phyloP scores from a whole-genome alignment of 2,329 filamentous ascomycete species.

The Alternaria consortialis region DNA sequence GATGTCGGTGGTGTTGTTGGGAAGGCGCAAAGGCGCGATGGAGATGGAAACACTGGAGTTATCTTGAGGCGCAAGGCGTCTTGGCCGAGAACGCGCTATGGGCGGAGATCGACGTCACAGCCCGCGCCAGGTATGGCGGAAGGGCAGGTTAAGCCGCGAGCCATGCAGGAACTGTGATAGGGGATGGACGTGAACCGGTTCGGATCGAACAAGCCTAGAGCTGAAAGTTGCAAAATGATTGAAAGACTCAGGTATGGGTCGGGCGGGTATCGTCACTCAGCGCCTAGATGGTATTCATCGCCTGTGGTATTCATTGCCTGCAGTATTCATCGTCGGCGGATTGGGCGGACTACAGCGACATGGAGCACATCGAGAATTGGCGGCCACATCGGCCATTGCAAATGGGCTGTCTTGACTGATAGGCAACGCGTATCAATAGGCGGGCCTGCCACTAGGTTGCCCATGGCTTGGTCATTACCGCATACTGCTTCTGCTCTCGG shows the following conservation, averaged over 20 bases:
- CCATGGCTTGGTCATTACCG: constrained; percentile 13
- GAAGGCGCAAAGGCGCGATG: constrained; percentile 16
- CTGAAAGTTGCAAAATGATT: background rate
- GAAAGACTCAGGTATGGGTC: background rate
- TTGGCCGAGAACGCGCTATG: constrained; percentile 8
- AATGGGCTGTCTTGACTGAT: constrained; percentile 4
- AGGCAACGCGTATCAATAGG: background rate
- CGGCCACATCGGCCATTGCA: background rate
- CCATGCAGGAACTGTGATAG: background rate
- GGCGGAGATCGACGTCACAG: constrained; percentile 24
- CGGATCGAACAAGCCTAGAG: background rate
- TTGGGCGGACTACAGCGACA: background rate
- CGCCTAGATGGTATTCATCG: background rate
- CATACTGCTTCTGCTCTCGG: constrained; percentile 17
- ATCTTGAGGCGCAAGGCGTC: constrained; percentile 35
- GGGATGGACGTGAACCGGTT: background rate
- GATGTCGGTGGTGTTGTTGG: constrained; percentile 14
- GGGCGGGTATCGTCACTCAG: background rate
- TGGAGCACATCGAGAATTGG: background rate
- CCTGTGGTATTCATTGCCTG: too few relatives aligned
- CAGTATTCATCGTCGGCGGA: background rate
- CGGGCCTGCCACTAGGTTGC: background rate
- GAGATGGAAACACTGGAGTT: constrained; percentile 21
- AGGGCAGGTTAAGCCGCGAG: constrained; percentile 6
- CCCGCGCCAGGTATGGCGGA: constrained; percentile 5